Evolutionary conservation across 2,329 filamentous ascomycete species (phyloP), one percentile per base, ranked within the genome.

Genomic region (Ilyonectria mors-panacis): DNA sequence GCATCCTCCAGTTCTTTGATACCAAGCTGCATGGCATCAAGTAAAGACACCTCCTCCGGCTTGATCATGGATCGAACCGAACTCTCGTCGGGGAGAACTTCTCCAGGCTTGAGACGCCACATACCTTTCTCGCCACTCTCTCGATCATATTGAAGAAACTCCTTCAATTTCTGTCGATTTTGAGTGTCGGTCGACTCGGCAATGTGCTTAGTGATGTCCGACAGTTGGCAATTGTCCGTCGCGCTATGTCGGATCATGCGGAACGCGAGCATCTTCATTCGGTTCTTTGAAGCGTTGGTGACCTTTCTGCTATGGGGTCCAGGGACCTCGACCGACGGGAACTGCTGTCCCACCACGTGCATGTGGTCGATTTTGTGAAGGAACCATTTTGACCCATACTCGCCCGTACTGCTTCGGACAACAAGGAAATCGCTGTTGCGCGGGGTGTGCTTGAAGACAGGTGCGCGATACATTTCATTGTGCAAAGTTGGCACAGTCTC

Each of bases 1-100:
- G 96, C 93, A 80, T 98, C 96, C 70, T 93, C 90, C 33, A 99
- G 89, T 79, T 97, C 93, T 77, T 97, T 94, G 70, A 94, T 91
- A 50, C 96, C 96, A 44, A 98, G 92, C 79, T 98, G 94, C 95
- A 98, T 99, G 0, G 95, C 93, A 78, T 99, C 95, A 33, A 98
- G 90, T 50, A 98, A 82, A 80, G 94, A 98, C 1, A 98, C 93
- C 76, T 98, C 95, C 80, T 99, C 96, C 0, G 96, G 95, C 71
- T 95, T 95, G 73, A 99, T 94, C 91, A 97, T 94, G 26, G 90
- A 87, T 45, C 95, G 92, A 68, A 98, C 92, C 2, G 89, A 89
- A 26, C 92, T 88, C 76, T 95, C 93, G 66, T 97, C 94, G 13
- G 95, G 93, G 23, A 96, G 85, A 1, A 88, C 85, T 72, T 98